Evolutionary conservation across 495 filamentous ascomycete species (phyloP), one percentile per base, ranked within the genome.

Genomic region (Cladorrhinum samala): DNA sequence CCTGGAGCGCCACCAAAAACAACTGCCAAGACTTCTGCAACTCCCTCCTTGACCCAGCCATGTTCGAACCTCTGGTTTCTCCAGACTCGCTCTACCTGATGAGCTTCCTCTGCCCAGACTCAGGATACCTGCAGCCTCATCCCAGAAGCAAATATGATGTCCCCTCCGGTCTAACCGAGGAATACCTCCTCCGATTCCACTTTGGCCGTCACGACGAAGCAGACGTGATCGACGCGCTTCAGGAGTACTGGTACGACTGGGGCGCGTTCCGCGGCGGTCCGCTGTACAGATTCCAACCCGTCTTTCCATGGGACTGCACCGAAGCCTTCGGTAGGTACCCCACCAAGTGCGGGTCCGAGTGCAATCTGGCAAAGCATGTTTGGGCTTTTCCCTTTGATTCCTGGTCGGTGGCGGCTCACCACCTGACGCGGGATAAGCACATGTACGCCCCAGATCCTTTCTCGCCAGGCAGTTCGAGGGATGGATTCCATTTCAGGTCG

Each of bases 221-320:
- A 8, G 71, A 74, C 46, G 54, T 74, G 7, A 57, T 72, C 42
- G 72, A 76, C 63, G 61, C 68, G 1, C 58, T 67, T 2, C 57
- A 61, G 42, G 71, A 73, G 42, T 74, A 74, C 60, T 76, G 67
- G 69, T 52, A 67, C 53, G 69, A 75, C 58, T 76, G 71, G 72
- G 73, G 66, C 16, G 61, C 66, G 9, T 73, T 75, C 27, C 27
- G 27, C 27, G 65, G 60, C 8, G 55, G 58, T 0, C 59, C 57
- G 1, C 43, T 75, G 8, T 73, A 74, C 55, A 49, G 50, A 17
- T 61, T 68, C 53, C 65, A 71, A 33, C 53, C 66, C 50, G 43
- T 72, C 30, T 76, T 76, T 44, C 69, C 69, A 16, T 73, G 70
- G 73, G 72, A 76, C 52, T 76, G 70, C 60, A 74, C 73, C 13